Percentiles rank a stretch among this genome's conserved stretches.
phyloP scores from a whole-genome alignment of 2,329 filamentous ascomycete genomes.

The Botrytis elliptica region DNA sequence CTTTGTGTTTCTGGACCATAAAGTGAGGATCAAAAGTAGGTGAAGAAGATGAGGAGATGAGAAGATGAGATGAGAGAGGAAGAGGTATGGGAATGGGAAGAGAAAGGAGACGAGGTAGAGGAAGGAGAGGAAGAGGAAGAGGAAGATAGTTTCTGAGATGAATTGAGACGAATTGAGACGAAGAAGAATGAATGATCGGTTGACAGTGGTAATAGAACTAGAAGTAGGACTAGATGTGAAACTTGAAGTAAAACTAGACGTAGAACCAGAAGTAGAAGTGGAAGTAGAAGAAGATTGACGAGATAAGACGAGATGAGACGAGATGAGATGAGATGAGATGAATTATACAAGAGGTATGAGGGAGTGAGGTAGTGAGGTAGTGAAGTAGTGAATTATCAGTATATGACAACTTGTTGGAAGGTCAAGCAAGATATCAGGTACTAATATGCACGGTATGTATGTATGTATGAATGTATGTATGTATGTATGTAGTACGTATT shows the following conservation, averaged over 20 bases:
- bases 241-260: neutral
- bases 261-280: neutral
- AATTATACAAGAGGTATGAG: neutral
- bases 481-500: neutral
- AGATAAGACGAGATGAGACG: neutral
- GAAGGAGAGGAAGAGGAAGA: no score
- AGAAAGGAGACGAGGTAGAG: neutral
- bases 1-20: neutral
- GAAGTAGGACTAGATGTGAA: neutral
- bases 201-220: neutral
- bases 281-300: neutral
- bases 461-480: neutral
- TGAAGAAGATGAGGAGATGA: neutral
- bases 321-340: constrained; percentile 7
- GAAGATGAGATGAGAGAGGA: neutral
- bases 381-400: neutral
- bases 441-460: neutral
- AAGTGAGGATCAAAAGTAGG: constrained; percentile 4
- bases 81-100: neutral
- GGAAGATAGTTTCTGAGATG: neutral
- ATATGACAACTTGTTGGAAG: neutral
- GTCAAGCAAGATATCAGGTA: neutral
- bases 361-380: neutral
- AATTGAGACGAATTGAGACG: neutral
- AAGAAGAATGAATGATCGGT: neutral